Percentiles rank a stretch among this genome's conserved stretches.
These are phyloP conservation scores for Cladosporium sp. DNA, from an alignment of 2,329 filamentous ascomycete genomes.

Conservation along the genomic window DNA sequence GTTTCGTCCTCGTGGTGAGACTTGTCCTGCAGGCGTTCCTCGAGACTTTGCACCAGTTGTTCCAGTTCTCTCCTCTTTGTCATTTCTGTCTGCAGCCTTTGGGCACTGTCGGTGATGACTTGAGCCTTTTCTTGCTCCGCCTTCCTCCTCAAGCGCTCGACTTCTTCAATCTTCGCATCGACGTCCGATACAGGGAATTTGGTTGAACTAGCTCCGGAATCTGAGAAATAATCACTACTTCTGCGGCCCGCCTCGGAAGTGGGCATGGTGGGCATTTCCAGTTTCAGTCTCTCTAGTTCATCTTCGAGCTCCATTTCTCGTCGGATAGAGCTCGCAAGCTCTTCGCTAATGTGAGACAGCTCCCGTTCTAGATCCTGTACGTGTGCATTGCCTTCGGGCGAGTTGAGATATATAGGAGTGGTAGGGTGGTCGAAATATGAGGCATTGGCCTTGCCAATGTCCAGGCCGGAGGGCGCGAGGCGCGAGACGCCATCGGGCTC, in stretches of 20 bases:
- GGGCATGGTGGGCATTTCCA: slow-evolving; percentile 62
- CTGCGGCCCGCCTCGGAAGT: slow-evolving; percentile 61
- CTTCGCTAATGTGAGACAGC: slow-evolving; percentile 85
- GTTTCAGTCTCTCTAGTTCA: slow-evolving; percentile 81
- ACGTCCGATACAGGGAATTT: slow-evolving; percentile 68
- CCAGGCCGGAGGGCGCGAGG: slow-evolving; percentile 49
- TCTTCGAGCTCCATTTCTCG: slow-evolving; percentile 97
- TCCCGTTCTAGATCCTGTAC: slow-evolving; percentile 92
- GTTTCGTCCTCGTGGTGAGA: slow-evolving; percentile 34
- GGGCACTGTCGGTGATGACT: slow-evolving; percentile 78
- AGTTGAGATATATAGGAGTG: slow-evolving; percentile 44
- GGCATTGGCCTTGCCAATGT: slow-evolving; percentile 53
- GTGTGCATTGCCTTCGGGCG: slow-evolving; percentile 48
- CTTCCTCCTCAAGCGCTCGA: slow-evolving; percentile 78
- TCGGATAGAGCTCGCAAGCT: slow-evolving; percentile 88
- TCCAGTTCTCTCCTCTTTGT: slow-evolving; percentile 73
- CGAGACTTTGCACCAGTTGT: slow-evolving; percentile 77
- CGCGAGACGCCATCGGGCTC: slow-evolving; percentile 34
- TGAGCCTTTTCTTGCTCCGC: slow-evolving; percentile 90
- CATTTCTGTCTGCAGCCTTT: slow-evolving; percentile 85
- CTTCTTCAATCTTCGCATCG: slow-evolving; percentile 63
- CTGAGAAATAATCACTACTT: slow-evolving; percentile 97
- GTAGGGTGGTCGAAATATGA: slow-evolving; percentile 50
- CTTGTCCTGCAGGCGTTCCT: slow-evolving; percentile 71
- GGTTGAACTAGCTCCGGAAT: slow-evolving; percentile 85